Evolutionary conservation across 176 grass and related monocot genomes (phyloP).

Genomic region (Raddia distichophylla): DNA sequence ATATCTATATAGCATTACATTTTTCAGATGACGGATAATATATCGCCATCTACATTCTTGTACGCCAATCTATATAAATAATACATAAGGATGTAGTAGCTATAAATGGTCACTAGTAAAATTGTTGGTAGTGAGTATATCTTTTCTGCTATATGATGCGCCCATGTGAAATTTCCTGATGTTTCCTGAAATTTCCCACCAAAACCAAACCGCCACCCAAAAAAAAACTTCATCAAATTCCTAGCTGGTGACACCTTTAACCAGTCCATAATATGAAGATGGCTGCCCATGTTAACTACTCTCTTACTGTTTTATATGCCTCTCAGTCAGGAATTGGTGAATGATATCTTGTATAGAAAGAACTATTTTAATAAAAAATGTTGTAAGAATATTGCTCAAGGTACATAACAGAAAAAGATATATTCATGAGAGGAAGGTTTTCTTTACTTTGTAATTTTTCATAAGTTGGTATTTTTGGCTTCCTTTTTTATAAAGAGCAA

Average conservation of each 20-base stretch:
- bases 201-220: no score
- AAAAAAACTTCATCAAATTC: no score
- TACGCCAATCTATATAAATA: no score
- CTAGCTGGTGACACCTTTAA: not conserved
- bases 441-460: not conserved
- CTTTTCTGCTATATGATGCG: not conserved
- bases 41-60: no score
- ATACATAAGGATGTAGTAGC: not conserved
- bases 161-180: not conserved
- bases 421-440: not conserved
- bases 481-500: not conserved
- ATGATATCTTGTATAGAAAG: no score
- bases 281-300: not conserved
- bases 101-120: not conserved
- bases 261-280: not conserved
- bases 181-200: not conserved
- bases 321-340: no score
- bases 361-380: no score
- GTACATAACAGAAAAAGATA: no score
- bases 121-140: not conserved
- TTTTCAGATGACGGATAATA: no score
- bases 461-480: not conserved
- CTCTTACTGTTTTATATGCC: not conserved
- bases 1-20: not conserved
- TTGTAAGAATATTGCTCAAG: no score